Conservation (phyloP, 805 yeast genomes). For the Wickerhamiella dianesei region DNA sequence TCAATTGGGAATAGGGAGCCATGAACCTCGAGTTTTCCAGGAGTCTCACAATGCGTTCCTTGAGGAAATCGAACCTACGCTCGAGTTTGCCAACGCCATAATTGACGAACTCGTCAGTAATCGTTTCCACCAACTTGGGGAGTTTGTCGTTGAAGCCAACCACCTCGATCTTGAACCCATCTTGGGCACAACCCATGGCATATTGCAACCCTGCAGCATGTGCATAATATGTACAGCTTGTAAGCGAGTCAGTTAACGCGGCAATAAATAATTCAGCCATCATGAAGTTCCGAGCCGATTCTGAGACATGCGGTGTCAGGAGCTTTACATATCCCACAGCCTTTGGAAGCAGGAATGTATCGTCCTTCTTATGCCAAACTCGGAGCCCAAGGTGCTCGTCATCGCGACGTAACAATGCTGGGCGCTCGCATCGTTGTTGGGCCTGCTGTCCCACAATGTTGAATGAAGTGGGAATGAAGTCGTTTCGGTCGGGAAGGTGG, state of each 20-base stretch:
- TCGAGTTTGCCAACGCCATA: slow-evolving; percentile 34
- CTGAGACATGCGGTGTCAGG: slow-evolving; percentile 34
- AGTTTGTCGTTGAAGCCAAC: slow-evolving; percentile 79
- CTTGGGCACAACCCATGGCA: slow-evolving; percentile 44
- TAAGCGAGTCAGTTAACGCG: slow-evolving; percentile 59
- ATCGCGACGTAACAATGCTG: slow-evolving; percentile 38
- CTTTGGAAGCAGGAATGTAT: slow-evolving; percentile 77
- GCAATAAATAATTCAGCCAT: slow-evolving; percentile 52
- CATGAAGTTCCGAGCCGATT: slow-evolving; percentile 30
- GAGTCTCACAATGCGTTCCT: slow-evolving; percentile 48
- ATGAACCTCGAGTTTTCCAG: slow-evolving; percentile 56
- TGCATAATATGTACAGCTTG: slow-evolving; percentile 72
- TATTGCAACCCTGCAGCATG: slow-evolving; percentile 62
- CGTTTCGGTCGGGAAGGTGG: slow-evolving; percentile 59
- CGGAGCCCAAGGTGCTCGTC: slow-evolving; percentile 22
- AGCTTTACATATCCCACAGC: slow-evolving; percentile 55
- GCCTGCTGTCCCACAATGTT: slow-evolving; percentile 31
- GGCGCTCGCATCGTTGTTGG: slow-evolving; percentile 33
- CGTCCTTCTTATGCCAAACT: slow-evolving; percentile 82
- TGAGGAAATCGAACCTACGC: slow-evolving; percentile 52
- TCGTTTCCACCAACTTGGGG: slow-evolving; percentile 43
- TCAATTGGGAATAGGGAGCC: slow-evolving; percentile 69
- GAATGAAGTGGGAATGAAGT: slow-evolving; percentile 71
- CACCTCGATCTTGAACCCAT: slow-evolving; percentile 55
- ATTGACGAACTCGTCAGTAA: slow-evolving; percentile 38